Evolutionary conservation across 257 asterid species (phyloP), one percentile per base, ranked within the genome.

Genomic region (Solanum boliviense): DNA sequence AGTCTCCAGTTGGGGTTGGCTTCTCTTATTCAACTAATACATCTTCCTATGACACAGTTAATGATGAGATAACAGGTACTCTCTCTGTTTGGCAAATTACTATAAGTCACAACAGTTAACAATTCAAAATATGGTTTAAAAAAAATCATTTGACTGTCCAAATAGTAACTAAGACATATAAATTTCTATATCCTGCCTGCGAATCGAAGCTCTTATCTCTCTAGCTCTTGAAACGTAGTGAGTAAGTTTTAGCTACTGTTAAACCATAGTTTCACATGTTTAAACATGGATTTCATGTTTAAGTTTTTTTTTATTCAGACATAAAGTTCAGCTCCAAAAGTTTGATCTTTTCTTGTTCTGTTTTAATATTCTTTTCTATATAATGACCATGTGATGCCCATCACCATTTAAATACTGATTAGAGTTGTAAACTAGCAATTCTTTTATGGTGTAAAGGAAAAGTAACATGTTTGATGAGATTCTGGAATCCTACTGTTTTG

Each of bases 1-100:
- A 94, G 79, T 90, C 98, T 78, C 98, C 98, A 29, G 83, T 91
- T 58, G 98, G 98, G 83, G 98, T 93, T 38, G 96, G 98, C 32
- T 94, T 93, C 89, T 94, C 98, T 41, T 93, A 93, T 76, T 89
- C 96, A 79, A 88, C 93, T 78, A 89, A 91, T 79, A 56, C 90
- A 20, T 93, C 94, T 44, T 88, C 91, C 32, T 91, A 93, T 86
- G 90, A 34, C 84, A 87, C 92, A 62, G 93, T 94, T 88, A 92
- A 88, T 89, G 98, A 94, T 90, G 93, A 90, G 78, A 91, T 91
- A 62, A 93, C 96, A 88, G 96, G 98, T 67, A 67, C 20, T 12
- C 32, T 23, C 7, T 65, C 18, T 5, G 8, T 65, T 62, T 62
- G 73, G 7, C 34, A 13, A 46, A 13, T 46, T 46, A 46, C 18